Evolutionary conservation across 78 protist species (phyloP), one percentile per base, ranked within the genome.

Genomic region (Bodo saltans): DNA sequence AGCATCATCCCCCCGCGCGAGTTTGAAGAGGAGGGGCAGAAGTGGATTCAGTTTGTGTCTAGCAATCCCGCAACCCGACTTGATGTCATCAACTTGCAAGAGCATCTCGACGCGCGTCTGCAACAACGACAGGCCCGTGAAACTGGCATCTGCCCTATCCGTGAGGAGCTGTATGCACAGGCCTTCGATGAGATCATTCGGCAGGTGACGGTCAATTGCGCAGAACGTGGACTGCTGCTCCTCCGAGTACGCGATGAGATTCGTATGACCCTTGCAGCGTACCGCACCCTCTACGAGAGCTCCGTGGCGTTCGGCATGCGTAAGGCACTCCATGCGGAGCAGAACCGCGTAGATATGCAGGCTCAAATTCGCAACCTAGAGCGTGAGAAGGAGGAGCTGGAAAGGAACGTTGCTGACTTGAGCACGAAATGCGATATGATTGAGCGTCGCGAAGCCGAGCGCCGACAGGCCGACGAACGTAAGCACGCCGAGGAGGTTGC

Each of bases 181-280:
- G 27, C 75, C 34, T 95, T 95, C 42, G 97, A 93, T 60, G 94
- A 90, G 74, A 33, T 92, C 39, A 92, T 94, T 33, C 89, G 95
- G 1, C 94, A 95, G 83, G 98, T 92, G 60, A 95, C 98, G 1
- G 83, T 95, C 72, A 89, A 90, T 73, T 92, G 95, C 39, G 93
- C 95, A 26, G 98, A 95, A 87, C 60, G 96, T 0, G 98, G 98
- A 0, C 70, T 95, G 42, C 92, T 95, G 41, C 88, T 95, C 53
- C 81, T 92, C 38, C 89, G 96, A 0, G 90, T 93, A 35, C 87
- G 98, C 0, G 96, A 95, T 28, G 98, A 95, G 91, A 17, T 88
- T 35, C 89, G 92, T n/a, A 91, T 90, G 95, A 91, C 95, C 8
- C 81, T 91, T 39, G 74, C 87, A 1, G 93, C 94, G 17, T 95